Base-by-base conservation (phyloP, 139 green algal species). In the Chlorella sp. region DNA sequence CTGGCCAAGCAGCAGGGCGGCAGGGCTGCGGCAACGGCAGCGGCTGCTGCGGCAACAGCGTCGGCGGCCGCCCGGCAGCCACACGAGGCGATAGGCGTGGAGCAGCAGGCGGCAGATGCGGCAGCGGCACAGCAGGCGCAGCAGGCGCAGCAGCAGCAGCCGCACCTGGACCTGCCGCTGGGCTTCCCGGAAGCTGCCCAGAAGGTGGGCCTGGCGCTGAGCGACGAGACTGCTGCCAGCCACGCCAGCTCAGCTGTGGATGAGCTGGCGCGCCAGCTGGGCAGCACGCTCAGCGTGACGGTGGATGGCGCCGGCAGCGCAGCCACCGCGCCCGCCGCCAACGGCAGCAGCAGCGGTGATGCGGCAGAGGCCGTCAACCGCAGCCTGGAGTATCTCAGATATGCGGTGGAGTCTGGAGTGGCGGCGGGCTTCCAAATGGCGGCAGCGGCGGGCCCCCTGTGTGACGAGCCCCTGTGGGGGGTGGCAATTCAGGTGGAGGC, bases 401-500 rank as follows among this genome's bases (percentile, higher is more conserved):
- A 90, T n/a, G 80, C 87, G 15, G 79, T 98, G 7, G 93, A 97
- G 91, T 95, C 94, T 7, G 97, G 97, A 28, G 92, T 98, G 48
- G 91, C 95, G 36, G 86, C 96, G 15, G 98, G 98, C 57, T 99
- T 99, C 89, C 96, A 99, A 91, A 80, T 99, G 75, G 97, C 98
- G 0, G 92, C 94, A 21, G 91, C 92, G 9, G 95, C 93, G 48
- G 98, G 98, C 7, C 98, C 98, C 9, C 92, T 99, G 89, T 99
- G 98, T 89, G 97, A 99, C 69, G 98, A 99, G 93, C 96, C 97
- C 32, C 90, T 99, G 90, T 99, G 96, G 95, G 98, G 97, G 3
- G 92, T 99, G 14, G 94, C 91, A 0, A 96, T 99, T 48, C 91
- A 96, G 81, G 91, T 95, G 39, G 92, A 94, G 79, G 93, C 88